These are phyloP conservation scores for Lactarius indigo DNA, from an alignment of 768 basidiomycete genomes.

Conservation along the genomic window DNA sequence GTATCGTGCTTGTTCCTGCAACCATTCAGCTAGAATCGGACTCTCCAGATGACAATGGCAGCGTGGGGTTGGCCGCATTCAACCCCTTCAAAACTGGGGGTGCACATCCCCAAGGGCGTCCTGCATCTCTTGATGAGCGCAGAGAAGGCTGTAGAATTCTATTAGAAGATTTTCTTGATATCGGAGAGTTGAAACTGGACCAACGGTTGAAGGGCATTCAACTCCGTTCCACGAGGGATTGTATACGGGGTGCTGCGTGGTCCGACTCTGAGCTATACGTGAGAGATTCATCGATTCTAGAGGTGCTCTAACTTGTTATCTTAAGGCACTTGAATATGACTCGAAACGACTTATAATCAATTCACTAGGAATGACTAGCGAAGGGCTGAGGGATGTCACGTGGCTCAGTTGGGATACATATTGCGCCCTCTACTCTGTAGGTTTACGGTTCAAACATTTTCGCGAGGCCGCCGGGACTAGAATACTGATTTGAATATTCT, in stretches of 20 bases:
- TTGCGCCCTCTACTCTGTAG: constrained; percentile 26
- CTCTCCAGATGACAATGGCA: constrained; percentile 33
- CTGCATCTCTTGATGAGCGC: constrained; percentile 30
- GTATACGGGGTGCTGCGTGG: constrained; percentile 28
- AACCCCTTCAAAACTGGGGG: constrained; percentile 61
- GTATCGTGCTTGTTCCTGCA: constrained; percentile 16
- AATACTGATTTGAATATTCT: neutral
- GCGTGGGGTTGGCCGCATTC: constrained; percentile 44
- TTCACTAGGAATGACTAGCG: neutral
- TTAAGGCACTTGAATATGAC: constrained; percentile 18
- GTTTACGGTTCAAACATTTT: neutral
- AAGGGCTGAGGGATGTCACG: constrained; percentile 8
- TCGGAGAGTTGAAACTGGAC: constrained; percentile 35
- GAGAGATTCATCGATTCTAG: neutral
- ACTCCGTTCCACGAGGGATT: constrained; percentile 34
- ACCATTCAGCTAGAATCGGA: constrained; percentile 26
- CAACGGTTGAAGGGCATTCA: constrained; percentile 32
- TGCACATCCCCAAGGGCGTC: constrained; percentile 47
- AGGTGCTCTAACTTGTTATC: neutral
- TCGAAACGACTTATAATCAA: constrained; percentile 7
- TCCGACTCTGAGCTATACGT: constrained; percentile 27
- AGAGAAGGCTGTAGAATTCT: constrained; percentile 30
- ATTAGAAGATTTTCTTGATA: constrained; percentile 34
- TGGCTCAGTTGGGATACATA: constrained; percentile 25
- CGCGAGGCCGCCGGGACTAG: neutral